These are phyloP conservation scores for Atkinsonella hypoxylon DNA, from an alignment of 2,329 filamentous ascomycete species.

Conservation along the genomic window DNA sequence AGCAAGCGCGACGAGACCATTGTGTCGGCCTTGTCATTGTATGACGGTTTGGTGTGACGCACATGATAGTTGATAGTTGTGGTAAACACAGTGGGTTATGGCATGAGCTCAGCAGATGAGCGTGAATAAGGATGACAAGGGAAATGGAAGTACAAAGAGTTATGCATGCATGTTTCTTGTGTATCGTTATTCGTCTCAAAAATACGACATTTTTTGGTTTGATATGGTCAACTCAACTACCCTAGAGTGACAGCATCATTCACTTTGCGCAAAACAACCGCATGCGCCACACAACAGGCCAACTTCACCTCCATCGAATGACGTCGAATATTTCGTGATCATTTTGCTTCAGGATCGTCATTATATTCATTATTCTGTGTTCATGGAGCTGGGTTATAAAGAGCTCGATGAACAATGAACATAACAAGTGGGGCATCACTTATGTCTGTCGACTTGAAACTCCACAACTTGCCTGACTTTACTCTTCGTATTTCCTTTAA, in stretches of 20 bases:
- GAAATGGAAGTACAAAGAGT: background rate
- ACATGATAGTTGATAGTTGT: background rate
- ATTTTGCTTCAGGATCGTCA: too few species aligned
- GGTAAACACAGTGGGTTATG: background rate
- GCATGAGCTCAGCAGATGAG: background rate
- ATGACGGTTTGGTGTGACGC: conserved; percentile 77
- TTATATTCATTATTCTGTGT: too few species aligned
- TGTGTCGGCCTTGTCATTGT: conserved; percentile 89
- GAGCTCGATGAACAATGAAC: too few species aligned
- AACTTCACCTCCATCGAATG: too few species aligned
- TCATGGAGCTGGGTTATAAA: too few species aligned
- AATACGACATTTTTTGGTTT: background rate
- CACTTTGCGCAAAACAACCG: too few species aligned
- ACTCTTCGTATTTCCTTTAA: too few species aligned
- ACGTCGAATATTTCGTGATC: too few species aligned
- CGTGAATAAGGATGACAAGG: background rate
- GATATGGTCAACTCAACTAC: background rate
- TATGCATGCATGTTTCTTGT: conserved; percentile 3
- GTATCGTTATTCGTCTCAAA: conserved; percentile 1
- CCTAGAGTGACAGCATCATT: background rate
- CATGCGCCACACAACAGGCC: too few species aligned
- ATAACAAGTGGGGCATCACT: too few species aligned
- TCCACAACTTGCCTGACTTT: too few species aligned
- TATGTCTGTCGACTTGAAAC: too few species aligned
- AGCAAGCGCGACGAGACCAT: conserved; percentile 99